Conservation (phyloP, 2,329 filamentous ascomycete genomes). For the Stagonosporopsis rhizophila region DNA sequence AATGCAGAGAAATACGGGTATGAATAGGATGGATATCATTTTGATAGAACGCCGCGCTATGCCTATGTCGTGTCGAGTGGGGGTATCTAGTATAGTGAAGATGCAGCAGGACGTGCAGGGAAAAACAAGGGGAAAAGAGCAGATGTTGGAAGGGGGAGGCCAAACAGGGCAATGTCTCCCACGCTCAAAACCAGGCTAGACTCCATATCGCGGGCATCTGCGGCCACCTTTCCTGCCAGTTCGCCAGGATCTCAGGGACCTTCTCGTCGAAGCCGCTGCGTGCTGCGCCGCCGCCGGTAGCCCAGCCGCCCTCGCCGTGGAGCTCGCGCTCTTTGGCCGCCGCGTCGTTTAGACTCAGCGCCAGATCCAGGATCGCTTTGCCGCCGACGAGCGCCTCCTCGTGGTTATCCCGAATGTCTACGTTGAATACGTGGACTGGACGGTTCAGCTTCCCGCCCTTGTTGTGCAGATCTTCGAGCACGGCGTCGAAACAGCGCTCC, state of each 20-base stretch:
- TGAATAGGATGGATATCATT: no score
- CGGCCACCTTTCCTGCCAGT: conserved; percentile 96
- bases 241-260: conserved; percentile 88
- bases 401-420: conserved; percentile 98
- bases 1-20: no score
- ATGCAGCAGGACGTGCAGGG: not conserved
- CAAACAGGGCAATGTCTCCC: no score
- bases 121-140: not conserved
- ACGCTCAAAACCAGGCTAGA: conserved; percentile 80
- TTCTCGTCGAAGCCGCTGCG: conserved; percentile 86
- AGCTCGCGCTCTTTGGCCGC: conserved; percentile 77
- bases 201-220: conserved; percentile 93
- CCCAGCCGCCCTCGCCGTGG: conserved; percentile 70
- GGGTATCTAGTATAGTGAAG: conserved; percentile 25
- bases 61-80: conserved; percentile 18
- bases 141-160: not conserved
- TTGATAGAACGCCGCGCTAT: conserved; percentile 32
- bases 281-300: conserved; percentile 64
- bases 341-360: conserved; percentile 80
- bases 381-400: conserved; percentile 93
- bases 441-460: conserved; percentile 86
- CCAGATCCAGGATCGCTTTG: conserved; percentile 88
- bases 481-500: conserved; percentile 97
- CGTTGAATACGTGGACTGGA: conserved; percentile 96
- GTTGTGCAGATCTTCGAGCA: conserved; percentile 89